A percentile compares a stretch with the other conserved stretches of the same genome.
phyloP scores from a whole-genome alignment of 2,329 filamentous ascomycete species.

The Coniochaeta sp. region DNA sequence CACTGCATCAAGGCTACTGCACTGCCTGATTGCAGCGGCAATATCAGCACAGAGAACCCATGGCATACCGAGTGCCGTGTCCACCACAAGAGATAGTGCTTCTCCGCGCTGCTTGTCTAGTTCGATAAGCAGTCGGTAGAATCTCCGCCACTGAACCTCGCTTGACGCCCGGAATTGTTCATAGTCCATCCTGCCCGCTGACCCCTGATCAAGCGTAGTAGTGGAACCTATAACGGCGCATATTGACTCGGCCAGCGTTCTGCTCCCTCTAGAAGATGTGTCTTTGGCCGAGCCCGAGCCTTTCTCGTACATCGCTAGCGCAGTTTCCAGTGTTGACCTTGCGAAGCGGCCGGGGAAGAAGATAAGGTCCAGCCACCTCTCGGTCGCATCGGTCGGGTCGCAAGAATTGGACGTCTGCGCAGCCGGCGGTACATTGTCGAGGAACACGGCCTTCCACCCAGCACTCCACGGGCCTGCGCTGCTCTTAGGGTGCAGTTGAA shows the following conservation, averaged over 20 bases:
- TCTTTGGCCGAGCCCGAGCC: constrained; percentile 40
- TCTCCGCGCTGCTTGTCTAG: constrained; percentile 82
- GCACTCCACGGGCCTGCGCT: constrained; percentile 54
- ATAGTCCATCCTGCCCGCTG: constrained; percentile 64
- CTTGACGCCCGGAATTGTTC: constrained; percentile 66
- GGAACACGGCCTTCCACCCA: constrained; percentile 63
- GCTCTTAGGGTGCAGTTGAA: constrained; percentile 65
- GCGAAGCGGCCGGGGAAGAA: constrained; percentile 80
- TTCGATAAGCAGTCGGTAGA: constrained; percentile 79
- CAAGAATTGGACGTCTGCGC: constrained; percentile 52
- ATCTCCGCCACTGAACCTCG: constrained; percentile 81
- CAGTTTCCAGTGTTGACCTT: constrained; percentile 71
- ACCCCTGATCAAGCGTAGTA: constrained; percentile 54
- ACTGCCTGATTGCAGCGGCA: constrained; percentile 70
- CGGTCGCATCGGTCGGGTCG: constrained; percentile 63
- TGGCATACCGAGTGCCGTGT: constrained; percentile 61
- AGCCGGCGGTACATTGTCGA: constrained; percentile 48
- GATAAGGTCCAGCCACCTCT: constrained; percentile 82
- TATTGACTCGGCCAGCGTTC: constrained; percentile 67
- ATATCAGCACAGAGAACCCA: constrained; percentile 84
- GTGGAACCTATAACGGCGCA: constrained; percentile 65
- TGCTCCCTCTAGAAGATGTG: constrained; percentile 33
- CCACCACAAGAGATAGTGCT: constrained; percentile 69
- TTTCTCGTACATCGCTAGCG: constrained; percentile 73
- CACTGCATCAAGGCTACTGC: constrained; percentile 69